Conservation (phyloP, 2,329 filamentous ascomycete genomes). For the Aureobasidium sp. region DNA sequence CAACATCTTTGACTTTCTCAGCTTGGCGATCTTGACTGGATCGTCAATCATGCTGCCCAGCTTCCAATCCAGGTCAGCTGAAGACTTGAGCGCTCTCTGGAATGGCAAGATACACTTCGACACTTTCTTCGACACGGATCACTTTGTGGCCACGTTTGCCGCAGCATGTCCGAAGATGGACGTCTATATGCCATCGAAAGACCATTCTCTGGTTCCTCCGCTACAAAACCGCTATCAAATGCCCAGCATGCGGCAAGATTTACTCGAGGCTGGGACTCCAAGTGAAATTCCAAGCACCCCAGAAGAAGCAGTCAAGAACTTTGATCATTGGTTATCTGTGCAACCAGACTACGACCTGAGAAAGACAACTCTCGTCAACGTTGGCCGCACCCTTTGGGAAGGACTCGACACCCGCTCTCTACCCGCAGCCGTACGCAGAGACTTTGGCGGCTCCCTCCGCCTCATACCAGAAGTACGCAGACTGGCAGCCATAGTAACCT, state of each 20-base stretch:
- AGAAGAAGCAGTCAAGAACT: constrained; percentile 16
- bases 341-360: constrained; percentile 12
- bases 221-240: constrained; percentile 21
- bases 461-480: constrained; percentile 20
- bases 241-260: constrained; percentile 20
- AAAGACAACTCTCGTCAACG: constrained; percentile 20
- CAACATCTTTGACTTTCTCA: constrained; percentile 39
- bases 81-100: constrained; percentile 20
- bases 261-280: neutral
- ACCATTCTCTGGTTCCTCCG: constrained; percentile 14
- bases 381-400: constrained; percentile 23
- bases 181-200: constrained; percentile 19
- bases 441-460: constrained; percentile 25
- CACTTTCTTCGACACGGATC: constrained; percentile 24
- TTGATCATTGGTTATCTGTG: constrained; percentile 20
- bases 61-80: constrained; percentile 17
- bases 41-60: constrained; percentile 28
- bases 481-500: constrained; percentile 29
- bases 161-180: constrained; percentile 23
- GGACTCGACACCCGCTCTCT: constrained; percentile 23
- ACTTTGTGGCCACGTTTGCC: constrained; percentile 20
- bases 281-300: constrained; percentile 12
- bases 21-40: constrained; percentile 42
- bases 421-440: constrained; percentile 20
- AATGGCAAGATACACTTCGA: constrained; percentile 20